Evolutionary conservation across 805 yeast genomes (phyloP), one percentile per base, ranked within the genome.

Genomic region (Candida nemodendra): DNA sequence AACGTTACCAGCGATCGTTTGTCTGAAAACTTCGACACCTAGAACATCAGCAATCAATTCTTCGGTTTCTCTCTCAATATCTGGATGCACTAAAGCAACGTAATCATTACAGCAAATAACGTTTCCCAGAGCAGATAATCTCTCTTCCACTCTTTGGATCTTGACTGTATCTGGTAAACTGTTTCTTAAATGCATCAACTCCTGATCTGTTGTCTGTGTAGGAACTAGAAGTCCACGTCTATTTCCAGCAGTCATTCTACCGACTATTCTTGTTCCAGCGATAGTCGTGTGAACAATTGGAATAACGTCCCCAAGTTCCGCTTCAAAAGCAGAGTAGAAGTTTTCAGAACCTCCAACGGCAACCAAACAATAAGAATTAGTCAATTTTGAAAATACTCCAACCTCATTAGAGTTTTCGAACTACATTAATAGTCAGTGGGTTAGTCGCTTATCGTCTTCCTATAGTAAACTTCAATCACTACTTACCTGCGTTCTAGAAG

Each of bases 1-100:
- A 41, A 93, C 97, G 66, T 93, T 91, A 53, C 97, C 97, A 11
- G 99, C 97, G 54, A 93, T 90, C 32, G 99, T 93, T 68, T 93
- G 99, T 71, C 98, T 84, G 77, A 93, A 93, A 31, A 93, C 99
- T 69, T 93, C 99, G 37, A 93, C 99, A 44, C 99, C 99, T 42
- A 93, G 75, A 12, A 90, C 96, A 65, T 93, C 99, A 31, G 98
- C 95, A 61, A 93, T 93, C 54, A 93, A 72, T 71, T 93, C 99
- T 70, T 93, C 99, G 36, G 99, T 93, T 68, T 93, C 99, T 63
- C 99, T 83, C 72, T 93, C 99, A 50, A 93, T 88, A 70, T 93
- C 99, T 35, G 99, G 99, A 66, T 93, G 99, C 38, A 93, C 99
- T 50, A 93, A 76, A 3, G 99, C 99, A 54, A 95, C 99, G 62